Percentiles rank a stretch among this genome's conserved stretches.
Conservation (phyloP, 2,329 filamentous ascomycete genomes). For the Aspergillus neoniger region DNA sequence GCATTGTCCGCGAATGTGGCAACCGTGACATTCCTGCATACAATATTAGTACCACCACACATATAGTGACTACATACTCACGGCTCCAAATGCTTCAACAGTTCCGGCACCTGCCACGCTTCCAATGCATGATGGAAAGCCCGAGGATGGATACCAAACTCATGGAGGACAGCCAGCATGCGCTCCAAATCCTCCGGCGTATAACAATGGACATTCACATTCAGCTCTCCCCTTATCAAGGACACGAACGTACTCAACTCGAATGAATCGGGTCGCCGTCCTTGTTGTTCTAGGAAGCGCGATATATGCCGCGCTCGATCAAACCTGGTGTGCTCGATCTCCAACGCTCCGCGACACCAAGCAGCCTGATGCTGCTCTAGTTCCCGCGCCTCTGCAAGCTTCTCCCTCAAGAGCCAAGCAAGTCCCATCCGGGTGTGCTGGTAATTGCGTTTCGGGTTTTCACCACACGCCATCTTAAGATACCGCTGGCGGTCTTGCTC, state of each 20-base stretch:
- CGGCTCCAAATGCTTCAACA: conserved; percentile 26
- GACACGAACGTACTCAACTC: conserved; percentile 65
- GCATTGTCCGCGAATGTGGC: conserved; percentile 68
- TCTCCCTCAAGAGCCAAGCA: conserved; percentile 68
- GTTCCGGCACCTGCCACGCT: conserved; percentile 66
- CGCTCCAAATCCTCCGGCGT: conserved; percentile 69
- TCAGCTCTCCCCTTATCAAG: conserved; percentile 66
- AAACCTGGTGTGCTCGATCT: not conserved
- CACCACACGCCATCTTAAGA: conserved; percentile 76
- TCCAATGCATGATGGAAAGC: conserved; percentile 72
- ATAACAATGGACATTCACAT: conserved; percentile 72
- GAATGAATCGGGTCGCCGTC: conserved; percentile 42
- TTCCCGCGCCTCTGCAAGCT: conserved; percentile 54
- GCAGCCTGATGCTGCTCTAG: not conserved
- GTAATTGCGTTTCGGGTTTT: conserved; percentile 66
- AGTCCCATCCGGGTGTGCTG: conserved; percentile 66
- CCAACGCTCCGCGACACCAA: not conserved
- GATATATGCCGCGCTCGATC: not conserved
- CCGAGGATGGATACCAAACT: conserved; percentile 67
- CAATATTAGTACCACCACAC: not conserved
- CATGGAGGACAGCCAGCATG: conserved; percentile 62
- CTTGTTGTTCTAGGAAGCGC: not conserved
- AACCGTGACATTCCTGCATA: conserved; percentile 51
- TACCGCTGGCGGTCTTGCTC: conserved; percentile 64
- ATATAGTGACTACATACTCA: not conserved